Conservation (phyloP, 176 grass and related monocot species). For the Triticum urartu region DNA sequence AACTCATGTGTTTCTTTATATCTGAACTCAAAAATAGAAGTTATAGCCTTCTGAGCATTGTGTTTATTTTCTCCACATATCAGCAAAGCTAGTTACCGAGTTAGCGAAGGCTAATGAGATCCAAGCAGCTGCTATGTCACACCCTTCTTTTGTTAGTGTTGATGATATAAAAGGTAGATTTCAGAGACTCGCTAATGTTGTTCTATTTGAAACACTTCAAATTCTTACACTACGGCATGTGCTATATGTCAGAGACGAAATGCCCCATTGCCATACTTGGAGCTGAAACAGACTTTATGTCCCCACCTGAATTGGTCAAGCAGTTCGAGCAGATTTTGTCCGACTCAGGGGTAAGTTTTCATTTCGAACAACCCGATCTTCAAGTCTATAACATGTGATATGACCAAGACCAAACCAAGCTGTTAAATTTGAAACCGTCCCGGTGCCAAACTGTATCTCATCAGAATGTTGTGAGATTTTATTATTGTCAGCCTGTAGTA, state of each 20-base stretch:
- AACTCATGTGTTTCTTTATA: background rate
- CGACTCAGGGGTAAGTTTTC: constrained; percentile 42
- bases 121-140: constrained; percentile 55
- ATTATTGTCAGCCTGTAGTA: no score
- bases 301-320: constrained; percentile 55
- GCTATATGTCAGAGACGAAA: constrained; percentile 36
- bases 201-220: background rate
- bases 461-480: background rate
- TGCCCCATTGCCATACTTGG: constrained; percentile 57
- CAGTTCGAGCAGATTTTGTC: constrained; percentile 59
- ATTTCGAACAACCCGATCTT: background rate
- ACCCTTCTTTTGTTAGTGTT: constrained; percentile 56
- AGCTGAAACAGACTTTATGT: constrained; percentile 42
- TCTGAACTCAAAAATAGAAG: background rate
- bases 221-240: background rate
- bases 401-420: background rate
- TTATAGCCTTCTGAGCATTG: background rate
- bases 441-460: background rate
- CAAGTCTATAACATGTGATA: background rate
- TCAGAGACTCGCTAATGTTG: background rate
- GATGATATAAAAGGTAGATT: constrained; percentile 64
- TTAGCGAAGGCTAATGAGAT: constrained; percentile 55
- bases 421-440: background rate
- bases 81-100: constrained; percentile 64
- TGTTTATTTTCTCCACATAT: background rate